Evolutionary conservation across 140 eudicot genomes (phyloP).

Genomic region (Ambrosia hybrid): DNA sequence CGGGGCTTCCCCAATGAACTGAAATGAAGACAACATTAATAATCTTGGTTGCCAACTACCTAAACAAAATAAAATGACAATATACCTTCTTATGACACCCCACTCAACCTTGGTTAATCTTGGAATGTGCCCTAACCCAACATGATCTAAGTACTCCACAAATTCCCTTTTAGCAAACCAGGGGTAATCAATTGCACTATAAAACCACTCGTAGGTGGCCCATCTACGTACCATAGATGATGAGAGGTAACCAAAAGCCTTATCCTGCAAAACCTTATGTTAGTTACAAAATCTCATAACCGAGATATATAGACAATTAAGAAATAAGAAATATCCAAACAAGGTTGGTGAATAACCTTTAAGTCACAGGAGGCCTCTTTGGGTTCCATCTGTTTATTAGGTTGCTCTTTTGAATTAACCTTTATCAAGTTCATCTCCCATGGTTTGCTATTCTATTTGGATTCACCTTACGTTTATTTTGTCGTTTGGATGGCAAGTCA

Average conservation of each 20-base stretch:
- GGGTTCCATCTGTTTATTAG: not conserved
- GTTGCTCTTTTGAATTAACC: slow-evolving; percentile 33
- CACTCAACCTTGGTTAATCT: slow-evolving; percentile 97
- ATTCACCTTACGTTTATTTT: slow-evolving; percentile 70
- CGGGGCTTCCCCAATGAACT: slow-evolving; percentile 97
- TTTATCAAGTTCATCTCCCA: slow-evolving; percentile 28
- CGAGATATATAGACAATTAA: not conserved
- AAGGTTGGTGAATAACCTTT: slow-evolving; percentile 44
- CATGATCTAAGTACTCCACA: slow-evolving; percentile 88
- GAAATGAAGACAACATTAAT: slow-evolving; percentile 43
- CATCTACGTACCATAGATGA: slow-evolving; percentile 63
- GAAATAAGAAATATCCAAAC: not conserved
- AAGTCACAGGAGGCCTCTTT: slow-evolving; percentile 29
- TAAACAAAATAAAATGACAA: not conserved
- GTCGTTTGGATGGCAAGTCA: slow-evolving; percentile 51
- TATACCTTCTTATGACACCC: slow-evolving; percentile 97
- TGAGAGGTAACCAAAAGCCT: slow-evolving; percentile 59
- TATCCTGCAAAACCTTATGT: slow-evolving; percentile 44
- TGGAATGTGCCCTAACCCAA: slow-evolving; percentile 93
- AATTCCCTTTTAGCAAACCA: slow-evolving; percentile 98
- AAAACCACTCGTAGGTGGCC: slow-evolving; percentile 96
- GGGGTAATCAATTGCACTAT: slow-evolving; percentile 96
- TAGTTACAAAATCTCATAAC: slow-evolving; percentile 9
- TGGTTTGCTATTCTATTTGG: slow-evolving; percentile 37
- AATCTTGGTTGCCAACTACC: too few relatives aligned